Evolutionary conservation across 208 protist genomes (phyloP).

Genomic region (Crithidia sp.): DNA sequence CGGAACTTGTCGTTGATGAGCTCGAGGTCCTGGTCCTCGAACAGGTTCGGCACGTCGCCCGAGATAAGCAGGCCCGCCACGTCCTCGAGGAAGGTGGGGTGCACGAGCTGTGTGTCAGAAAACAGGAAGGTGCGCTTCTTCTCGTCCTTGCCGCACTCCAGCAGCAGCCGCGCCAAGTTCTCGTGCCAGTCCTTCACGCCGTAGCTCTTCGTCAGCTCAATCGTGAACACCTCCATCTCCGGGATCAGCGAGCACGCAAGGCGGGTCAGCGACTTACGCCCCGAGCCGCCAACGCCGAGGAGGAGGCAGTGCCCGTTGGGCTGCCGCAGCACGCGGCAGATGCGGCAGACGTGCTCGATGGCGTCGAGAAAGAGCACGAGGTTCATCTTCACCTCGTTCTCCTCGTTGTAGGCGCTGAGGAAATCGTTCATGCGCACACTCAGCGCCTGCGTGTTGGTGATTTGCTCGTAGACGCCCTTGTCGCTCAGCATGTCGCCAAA

Average conservation of each 20-base stretch:
- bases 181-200: constrained; percentile 97
- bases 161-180: constrained; percentile 92
- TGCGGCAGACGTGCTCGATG: constrained; percentile 96
- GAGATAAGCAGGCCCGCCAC: constrained; percentile 97
- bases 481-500: constrained; percentile 94
- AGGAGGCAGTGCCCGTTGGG: constrained; percentile 97
- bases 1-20: constrained; percentile 95
- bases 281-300: constrained; percentile 97
- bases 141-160: constrained; percentile 95
- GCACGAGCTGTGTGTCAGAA: constrained; percentile 97
- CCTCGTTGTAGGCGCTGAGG: constrained; percentile 94
- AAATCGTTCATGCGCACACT: constrained; percentile 80
- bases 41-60: constrained; percentile 98
- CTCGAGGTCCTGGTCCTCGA: constrained; percentile 96
- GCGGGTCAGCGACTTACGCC: constrained; percentile 95
- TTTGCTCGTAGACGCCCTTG: constrained; percentile 89
- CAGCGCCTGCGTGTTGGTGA: constrained; percentile 86
- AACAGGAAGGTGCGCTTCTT: constrained; percentile 97
- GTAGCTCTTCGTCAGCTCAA: constrained; percentile 98
- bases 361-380: constrained; percentile 97
- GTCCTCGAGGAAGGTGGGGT: constrained; percentile 98
- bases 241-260: constrained; percentile 95
- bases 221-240: constrained; percentile 94
- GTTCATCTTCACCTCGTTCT: constrained; percentile 93
- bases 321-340: constrained; percentile 93